Percentiles rank a stretch among this genome's conserved stretches.
phyloP scores from a whole-genome alignment of 2,329 filamentous ascomycete genomes.

The Sarocladiaceae sp. region DNA sequence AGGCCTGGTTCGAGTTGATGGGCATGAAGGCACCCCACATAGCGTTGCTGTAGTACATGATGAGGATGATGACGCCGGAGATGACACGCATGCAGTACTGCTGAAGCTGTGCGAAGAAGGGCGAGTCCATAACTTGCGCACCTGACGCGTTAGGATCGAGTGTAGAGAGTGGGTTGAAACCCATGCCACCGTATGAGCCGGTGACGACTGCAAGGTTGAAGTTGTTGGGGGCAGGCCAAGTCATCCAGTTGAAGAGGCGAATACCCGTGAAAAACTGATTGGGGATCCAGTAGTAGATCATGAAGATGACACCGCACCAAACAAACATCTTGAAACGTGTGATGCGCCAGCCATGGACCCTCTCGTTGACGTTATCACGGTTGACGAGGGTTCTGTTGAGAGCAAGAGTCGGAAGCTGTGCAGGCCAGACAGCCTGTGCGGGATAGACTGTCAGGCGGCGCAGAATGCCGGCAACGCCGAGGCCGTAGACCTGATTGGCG shows the following conservation, averaged over 20 bases:
- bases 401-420: constrained; percentile 25
- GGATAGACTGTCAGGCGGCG: constrained; percentile 30
- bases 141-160: constrained; percentile 41
- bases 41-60: constrained; percentile 37
- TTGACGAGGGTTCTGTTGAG: constrained; percentile 26
- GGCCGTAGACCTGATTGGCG: constrained; percentile 26
- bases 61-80: constrained; percentile 33
- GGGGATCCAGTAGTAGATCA: constrained; percentile 43
- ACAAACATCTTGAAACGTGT: constrained; percentile 39
- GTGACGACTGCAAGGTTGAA: constrained; percentile 37
- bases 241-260: constrained; percentile 42
- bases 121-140: constrained; percentile 24
- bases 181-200: constrained; percentile 32
- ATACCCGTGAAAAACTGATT: constrained; percentile 38
- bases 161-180: constrained; percentile 42
- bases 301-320: constrained; percentile 27
- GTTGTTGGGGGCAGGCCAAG: constrained; percentile 42
- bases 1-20: constrained; percentile 40
- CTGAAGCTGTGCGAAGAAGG: constrained; percentile 34
- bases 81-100: constrained; percentile 26
- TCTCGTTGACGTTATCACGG: constrained; percentile 26
- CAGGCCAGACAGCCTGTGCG: constrained; percentile 26
- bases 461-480: constrained; percentile 26
- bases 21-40: constrained; percentile 39
- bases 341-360: constrained; percentile 36